Conservation (phyloP, 2,329 filamentous ascomycete species). For the Cladosporium sp. region DNA sequence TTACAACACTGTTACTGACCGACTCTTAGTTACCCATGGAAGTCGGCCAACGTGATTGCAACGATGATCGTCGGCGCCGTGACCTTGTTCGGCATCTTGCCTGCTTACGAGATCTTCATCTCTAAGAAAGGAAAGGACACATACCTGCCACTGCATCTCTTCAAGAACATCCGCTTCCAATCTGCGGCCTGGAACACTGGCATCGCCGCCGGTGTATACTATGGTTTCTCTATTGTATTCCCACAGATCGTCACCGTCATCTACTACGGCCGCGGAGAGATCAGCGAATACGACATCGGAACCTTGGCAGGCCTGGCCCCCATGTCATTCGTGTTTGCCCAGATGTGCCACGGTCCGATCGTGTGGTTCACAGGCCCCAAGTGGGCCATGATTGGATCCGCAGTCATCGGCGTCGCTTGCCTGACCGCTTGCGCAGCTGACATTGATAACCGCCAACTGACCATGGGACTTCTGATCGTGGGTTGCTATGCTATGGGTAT, state of each 20-base stretch:
- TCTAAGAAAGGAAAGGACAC: slow-evolving; percentile 20
- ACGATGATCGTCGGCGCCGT: slow-evolving; percentile 26
- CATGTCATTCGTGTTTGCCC: slow-evolving; percentile 26
- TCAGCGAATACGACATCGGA: slow-evolving; percentile 25
- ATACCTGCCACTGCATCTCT: slow-evolving; percentile 26
- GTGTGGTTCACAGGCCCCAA: slow-evolving; percentile 24
- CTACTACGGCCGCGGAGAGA: slow-evolving; percentile 22
- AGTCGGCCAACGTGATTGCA: slow-evolving; percentile 24
- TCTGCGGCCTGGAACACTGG: slow-evolving; percentile 24
- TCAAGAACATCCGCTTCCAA: slow-evolving; percentile 25
- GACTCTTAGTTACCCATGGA: slow-evolving; percentile 25
- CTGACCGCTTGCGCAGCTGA: slow-evolving; percentile 21
- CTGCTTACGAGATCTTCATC: slow-evolving; percentile 23
- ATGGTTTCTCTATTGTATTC: slow-evolving; percentile 22
- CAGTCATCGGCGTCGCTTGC: slow-evolving; percentile 20
- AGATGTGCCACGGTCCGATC: slow-evolving; percentile 25
- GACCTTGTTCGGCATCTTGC: slow-evolving; percentile 21
- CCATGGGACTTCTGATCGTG: slow-evolving; percentile 20
- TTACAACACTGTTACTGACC: too few relatives aligned
- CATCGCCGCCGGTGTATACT: slow-evolving; percentile 24
- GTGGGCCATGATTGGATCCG: slow-evolving; percentile 24
- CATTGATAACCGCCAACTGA: slow-evolving; percentile 19
- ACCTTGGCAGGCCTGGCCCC: slow-evolving; percentile 22
- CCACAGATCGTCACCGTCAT: slow-evolving; percentile 24
- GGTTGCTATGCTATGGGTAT: slow-evolving; percentile 23